Base-by-base conservation (phyloP, 2,329 filamentous ascomycete genomes). In the Dothistroma septosporum region DNA sequence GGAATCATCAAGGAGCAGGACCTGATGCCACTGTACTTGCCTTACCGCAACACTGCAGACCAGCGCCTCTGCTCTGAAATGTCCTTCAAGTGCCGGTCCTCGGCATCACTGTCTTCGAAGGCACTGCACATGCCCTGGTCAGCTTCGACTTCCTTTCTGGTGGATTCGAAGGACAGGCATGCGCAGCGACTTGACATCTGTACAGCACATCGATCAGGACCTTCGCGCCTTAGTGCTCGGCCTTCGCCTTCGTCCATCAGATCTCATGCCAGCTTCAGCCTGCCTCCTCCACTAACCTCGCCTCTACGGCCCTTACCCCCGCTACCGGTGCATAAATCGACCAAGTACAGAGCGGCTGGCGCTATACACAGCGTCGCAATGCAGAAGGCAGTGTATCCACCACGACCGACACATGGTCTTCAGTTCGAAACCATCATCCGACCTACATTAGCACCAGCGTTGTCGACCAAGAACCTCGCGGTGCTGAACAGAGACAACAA, bases 71-170 rank as follows among this genome's bases (percentile, higher is more conserved):
- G 55, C 57, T 71, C 68, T 10, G 66, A 71, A n/a, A 68, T 70
- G 66, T 71, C 70, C 3, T 71, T 72, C 63, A 69, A 72, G 57
- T 72, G 70, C 62, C 65, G 69, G 32, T 70, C 70, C 10, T 69
- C 70, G 1, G 62, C 63, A 2, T 68, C 69, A 0, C 62, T 72
- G 1, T 65, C 67, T 2, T 62, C 64, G 4, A 57, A 61, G 31
- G 67, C 64, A 3, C 54, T 65, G 11, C 37, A 59, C 0, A 48
- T 58, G 48, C 32, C 50, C 44, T 59, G 56, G 54, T n/a, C 32
- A 31, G 21, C 54, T 24, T 65, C 64, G 32, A 61, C 31, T 12
- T 33, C 41, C 19, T 44, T 59, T 31, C 60, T 66, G 4, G 55
- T 63, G 12, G 56, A 64, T 10, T 59, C 60, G 9, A 44, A 64